Base-by-base conservation (phyloP, 805 yeast species). In the Candida orba region DNA sequence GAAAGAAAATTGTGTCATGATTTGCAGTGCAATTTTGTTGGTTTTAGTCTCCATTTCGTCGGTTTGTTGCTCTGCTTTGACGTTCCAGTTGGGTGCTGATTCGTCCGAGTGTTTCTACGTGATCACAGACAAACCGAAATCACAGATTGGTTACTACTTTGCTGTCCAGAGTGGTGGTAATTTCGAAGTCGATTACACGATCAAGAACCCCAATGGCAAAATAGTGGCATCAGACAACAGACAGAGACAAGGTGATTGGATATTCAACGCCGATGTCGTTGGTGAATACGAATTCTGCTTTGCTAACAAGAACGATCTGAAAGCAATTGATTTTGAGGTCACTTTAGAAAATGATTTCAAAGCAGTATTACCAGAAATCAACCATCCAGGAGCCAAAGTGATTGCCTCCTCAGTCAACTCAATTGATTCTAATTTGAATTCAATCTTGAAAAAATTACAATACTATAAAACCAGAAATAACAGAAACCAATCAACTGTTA, bases 391-490 rank as follows among this genome's bases (percentile, higher is more conserved):
- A 4, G 33, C 52, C 84, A 83, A 65, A 67, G 90, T 44, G 88
- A 37, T 59, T 52, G 53, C 52, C 44, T 39, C 55, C 27, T 72
- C 82, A 3, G 78, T 82, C 22, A 73, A 71, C 44, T 66, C 65
- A 44, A 80, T 84, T 47, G 88, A 82, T 53, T 53, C 59, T 7
- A 82, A 81, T 54, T 69, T 84, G 57, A 75, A 73, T 52, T 68
- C 70, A 12, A 66, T 84, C 48, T 67, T 73, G 53, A 73, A 73
- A 52, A 69, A 80, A 33, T 67, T 91, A 60, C 85, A 82, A 54
- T 84, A 90, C 65, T 89, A 90, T 72, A 84, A 81, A 66, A 81
- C 95, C 12, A 82, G 99, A 69, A 91, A 86, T 65, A 79, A 79
- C 67, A 78, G 98, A 68, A 91, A 91, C 68, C 93, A 87, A 64